Conservation (phyloP, 2,329 filamentous ascomycete species). For the Claviceps humidiphila region DNA sequence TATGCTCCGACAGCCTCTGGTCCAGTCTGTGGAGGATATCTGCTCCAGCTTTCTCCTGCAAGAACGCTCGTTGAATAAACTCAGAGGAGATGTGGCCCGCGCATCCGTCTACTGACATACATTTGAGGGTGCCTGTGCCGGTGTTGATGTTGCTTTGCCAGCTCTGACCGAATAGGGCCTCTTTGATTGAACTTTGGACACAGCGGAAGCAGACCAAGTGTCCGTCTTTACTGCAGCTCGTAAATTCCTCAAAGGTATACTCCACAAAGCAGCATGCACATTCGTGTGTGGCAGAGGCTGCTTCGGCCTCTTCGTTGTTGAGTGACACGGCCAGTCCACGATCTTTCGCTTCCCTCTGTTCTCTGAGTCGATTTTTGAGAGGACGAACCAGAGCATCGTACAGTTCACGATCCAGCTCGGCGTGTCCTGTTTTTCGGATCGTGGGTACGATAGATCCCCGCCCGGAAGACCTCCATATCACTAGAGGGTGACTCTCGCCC, state of each 20-base stretch:
- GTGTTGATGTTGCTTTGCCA: conserved; percentile 72
- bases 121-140: conserved; percentile 61
- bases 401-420: conserved; percentile 50
- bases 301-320: conserved; percentile 47
- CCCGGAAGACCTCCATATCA: conserved; percentile 45
- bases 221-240: conserved; percentile 52
- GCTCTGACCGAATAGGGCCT: conserved; percentile 85
- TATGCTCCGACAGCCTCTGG: conserved; percentile 64
- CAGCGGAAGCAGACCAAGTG: conserved; percentile 75
- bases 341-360: conserved; percentile 36
- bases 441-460: conserved; percentile 45
- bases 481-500: conserved; percentile 47
- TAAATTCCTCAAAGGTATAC: conserved; percentile 59
- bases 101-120: conserved; percentile 73
- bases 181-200: conserved; percentile 66
- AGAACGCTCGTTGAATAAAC: conserved; percentile 60
- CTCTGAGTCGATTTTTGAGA: conserved; percentile 30
- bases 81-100: conserved; percentile 56
- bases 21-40: conserved; percentile 67
- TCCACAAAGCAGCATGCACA: conserved; percentile 69
- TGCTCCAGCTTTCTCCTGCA: conserved; percentile 52
- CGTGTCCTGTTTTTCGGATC: conserved; percentile 51
- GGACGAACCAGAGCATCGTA: conserved; percentile 44
- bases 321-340: conserved; percentile 37
- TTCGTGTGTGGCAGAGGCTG: conserved; percentile 45